Percentiles rank a stretch among this genome's conserved stretches.
Conservation (phyloP, 2,329 filamentous ascomycete genomes). For the Dryadomyces quercus-mongolicae region DNA sequence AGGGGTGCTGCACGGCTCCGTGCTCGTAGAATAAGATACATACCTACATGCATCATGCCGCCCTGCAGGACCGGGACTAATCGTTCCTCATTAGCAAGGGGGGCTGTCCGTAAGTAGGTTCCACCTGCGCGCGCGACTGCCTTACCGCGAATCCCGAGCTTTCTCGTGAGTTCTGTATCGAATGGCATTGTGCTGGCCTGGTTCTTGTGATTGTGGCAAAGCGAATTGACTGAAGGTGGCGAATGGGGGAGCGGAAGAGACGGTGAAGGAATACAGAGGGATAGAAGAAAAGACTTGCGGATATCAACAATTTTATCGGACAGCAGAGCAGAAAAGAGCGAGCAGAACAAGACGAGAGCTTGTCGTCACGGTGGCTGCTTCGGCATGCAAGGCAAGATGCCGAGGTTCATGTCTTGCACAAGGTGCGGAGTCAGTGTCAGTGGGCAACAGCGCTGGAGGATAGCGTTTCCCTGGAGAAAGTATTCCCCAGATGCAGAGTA, state of each 20-base stretch:
- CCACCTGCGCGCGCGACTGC: no score
- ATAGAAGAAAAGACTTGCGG: neutral
- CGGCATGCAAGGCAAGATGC: neutral
- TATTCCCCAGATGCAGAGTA: no score
- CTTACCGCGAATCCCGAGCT: constrained; percentile 37
- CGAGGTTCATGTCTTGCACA: neutral
- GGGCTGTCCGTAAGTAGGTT: neutral
- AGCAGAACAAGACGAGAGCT: neutral
- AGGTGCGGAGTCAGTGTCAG: neutral
- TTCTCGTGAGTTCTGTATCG: constrained; percentile 44
- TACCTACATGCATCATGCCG: constrained; percentile 47
- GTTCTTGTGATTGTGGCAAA: neutral
- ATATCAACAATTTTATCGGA: no score
- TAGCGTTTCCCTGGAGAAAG: no score
- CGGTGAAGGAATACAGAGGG: neutral
- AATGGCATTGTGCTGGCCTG: constrained; percentile 33
- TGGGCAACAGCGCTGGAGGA: no score
- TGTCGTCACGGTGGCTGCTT: neutral
- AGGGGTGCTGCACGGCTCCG: no score
- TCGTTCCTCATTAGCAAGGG: constrained; percentile 14
- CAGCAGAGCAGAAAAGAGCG: no score
- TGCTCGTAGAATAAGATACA: neutral
- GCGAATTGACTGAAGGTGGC: neutral
- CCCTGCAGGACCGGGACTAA: constrained; percentile 72
- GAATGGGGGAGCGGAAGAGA: neutral